Percentiles rank a stretch among this genome's conserved stretches.
phyloP scores from a whole-genome alignment of 148 eudicot species.

The Selenicereus undatus region DNA sequence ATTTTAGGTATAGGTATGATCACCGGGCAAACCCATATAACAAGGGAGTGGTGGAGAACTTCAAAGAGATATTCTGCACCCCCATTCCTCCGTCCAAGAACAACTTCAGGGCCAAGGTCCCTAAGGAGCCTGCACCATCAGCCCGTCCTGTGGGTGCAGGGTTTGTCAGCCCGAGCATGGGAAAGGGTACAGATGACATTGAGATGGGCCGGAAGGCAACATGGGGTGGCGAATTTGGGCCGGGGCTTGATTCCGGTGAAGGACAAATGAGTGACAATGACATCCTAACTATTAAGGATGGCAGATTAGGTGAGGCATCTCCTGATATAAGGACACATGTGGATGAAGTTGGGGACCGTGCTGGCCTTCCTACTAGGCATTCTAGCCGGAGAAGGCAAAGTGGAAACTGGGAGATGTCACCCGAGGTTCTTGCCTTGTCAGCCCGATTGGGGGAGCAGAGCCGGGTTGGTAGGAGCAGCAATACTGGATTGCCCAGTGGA shows the following conservation, averaged over 20 bases:
- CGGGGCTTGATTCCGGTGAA: conserved; percentile 54
- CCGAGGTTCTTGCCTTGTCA: conserved; percentile 83
- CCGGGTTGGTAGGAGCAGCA: conserved; percentile 46
- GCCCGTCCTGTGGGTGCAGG: conserved; percentile 58
- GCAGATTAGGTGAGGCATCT: conserved; percentile 56
- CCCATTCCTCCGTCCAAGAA: conserved; percentile 69
- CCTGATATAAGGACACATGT: conserved; percentile 75
- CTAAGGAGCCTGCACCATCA: conserved; percentile 50
- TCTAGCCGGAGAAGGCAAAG: conserved; percentile 93
- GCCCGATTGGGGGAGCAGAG: conserved; percentile 62
- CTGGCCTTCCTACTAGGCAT: conserved; percentile 53
- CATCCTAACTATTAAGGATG: conserved; percentile 52
- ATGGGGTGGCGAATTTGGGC: conserved; percentile 83
- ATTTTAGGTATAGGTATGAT: conserved; percentile 88
- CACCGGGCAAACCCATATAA: conserved; percentile 86
- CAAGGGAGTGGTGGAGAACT: conserved; percentile 76
- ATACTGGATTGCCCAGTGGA: conserved; percentile 20
- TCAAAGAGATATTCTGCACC: conserved; percentile 74
- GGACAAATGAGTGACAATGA: conserved; percentile 57
- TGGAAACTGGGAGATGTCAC: conserved; percentile 98
- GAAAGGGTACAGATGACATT: conserved; percentile 78
- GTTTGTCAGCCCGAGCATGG: conserved; percentile 93
- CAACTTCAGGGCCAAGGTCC: conserved; percentile 69
- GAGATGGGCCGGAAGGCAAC: conserved; percentile 98
- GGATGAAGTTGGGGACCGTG: conserved; percentile 66